phyloP scores from a whole-genome alignment of 208 protist genomes.

The Lotmaria passim region DNA sequence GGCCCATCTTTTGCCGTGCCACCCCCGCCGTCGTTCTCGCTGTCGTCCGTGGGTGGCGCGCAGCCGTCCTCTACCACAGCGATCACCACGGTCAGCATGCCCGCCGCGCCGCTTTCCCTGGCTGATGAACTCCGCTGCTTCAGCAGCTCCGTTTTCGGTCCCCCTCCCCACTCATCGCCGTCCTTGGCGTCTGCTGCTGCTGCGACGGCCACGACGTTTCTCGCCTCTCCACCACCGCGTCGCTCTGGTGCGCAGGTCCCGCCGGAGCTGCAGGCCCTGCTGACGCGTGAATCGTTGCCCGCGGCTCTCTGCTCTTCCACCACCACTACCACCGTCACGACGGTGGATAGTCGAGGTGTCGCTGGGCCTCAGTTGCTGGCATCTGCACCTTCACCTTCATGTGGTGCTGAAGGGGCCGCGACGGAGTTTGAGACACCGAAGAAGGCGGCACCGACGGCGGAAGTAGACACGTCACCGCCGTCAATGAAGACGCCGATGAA shows the following conservation, averaged over 20 bases:
- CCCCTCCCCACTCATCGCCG: not conserved
- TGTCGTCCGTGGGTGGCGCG: too few relatives aligned
- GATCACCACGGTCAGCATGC: not conserved
- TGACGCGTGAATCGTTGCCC: slow-evolving; percentile 10
- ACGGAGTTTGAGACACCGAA: not conserved
- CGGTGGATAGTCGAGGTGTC: not conserved
- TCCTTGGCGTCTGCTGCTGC: not conserved
- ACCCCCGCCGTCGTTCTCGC: not conserved
- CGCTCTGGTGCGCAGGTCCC: slow-evolving; percentile 14
- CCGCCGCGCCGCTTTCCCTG: slow-evolving; percentile 8
- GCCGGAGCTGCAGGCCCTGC: slow-evolving; percentile 27
- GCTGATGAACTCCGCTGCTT: slow-evolving; percentile 34
- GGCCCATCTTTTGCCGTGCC: not conserved
- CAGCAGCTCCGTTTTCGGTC: slow-evolving; percentile 10
- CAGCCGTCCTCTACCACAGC: too few relatives aligned
- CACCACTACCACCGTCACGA: not conserved
- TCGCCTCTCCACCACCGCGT: slow-evolving; percentile 11
- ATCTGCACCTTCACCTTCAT: not conserved
- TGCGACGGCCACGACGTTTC: not conserved
- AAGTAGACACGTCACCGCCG: not conserved
- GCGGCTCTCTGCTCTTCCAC: too few relatives aligned
- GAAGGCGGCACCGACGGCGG: not conserved
- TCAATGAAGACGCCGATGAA: not conserved
- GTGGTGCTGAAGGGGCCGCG: not conserved
- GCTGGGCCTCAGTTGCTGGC: too few relatives aligned